A percentile compares a stretch with the other conserved stretches of the same genome.
These are phyloP conservation scores for Fusarium dlaminii DNA, from an alignment of 2,329 filamentous ascomycete genomes.

Conservation along the genomic window DNA sequence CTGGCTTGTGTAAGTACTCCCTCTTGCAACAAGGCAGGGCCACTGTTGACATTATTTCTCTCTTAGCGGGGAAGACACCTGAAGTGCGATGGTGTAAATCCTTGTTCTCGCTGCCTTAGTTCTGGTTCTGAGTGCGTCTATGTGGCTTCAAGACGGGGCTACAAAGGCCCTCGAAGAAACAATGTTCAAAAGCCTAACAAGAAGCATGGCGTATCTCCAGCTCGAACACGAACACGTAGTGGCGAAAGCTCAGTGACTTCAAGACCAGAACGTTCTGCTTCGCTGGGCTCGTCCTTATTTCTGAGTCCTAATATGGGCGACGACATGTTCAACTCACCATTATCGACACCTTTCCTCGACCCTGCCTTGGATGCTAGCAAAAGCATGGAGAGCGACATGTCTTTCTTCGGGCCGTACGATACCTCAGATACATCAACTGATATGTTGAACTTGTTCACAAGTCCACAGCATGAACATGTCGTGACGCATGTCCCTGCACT, in stretches of 20 bases:
- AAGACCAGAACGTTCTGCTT: slow-evolving; percentile 45
- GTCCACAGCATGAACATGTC: slow-evolving; percentile 20
- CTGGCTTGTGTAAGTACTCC: slow-evolving; percentile 61
- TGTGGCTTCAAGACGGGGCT: slow-evolving; percentile 78
- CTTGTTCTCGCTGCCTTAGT: slow-evolving; percentile 73
- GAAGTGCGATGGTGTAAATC: slow-evolving; percentile 77
- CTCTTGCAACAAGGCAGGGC: neutral
- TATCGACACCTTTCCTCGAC: slow-evolving; percentile 27
- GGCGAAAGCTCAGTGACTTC: slow-evolving; percentile 52
- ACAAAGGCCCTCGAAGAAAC: slow-evolving; percentile 66
- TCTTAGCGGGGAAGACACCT: slow-evolving; percentile 71
- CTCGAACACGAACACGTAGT: slow-evolving; percentile 22
- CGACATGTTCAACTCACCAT: slow-evolving; percentile 28
- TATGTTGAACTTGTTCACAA: slow-evolving; percentile 27
- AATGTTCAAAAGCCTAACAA: slow-evolving; percentile 59
- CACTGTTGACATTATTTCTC: slow-evolving; percentile 3
- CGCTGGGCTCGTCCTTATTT: slow-evolving; percentile 11
- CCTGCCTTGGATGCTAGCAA: slow-evolving; percentile 1
- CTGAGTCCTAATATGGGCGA: slow-evolving; percentile 24
- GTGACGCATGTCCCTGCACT: slow-evolving; percentile 36
- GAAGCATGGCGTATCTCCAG: slow-evolving; percentile 57
- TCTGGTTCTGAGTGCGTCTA: slow-evolving; percentile 73
- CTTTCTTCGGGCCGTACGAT: slow-evolving; percentile 24
- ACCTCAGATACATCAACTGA: slow-evolving; percentile 39
- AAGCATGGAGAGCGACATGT: slow-evolving; percentile 12